Conservation (phyloP, 371 early-diverging fungal species). For the Mucor indicus region DNA sequence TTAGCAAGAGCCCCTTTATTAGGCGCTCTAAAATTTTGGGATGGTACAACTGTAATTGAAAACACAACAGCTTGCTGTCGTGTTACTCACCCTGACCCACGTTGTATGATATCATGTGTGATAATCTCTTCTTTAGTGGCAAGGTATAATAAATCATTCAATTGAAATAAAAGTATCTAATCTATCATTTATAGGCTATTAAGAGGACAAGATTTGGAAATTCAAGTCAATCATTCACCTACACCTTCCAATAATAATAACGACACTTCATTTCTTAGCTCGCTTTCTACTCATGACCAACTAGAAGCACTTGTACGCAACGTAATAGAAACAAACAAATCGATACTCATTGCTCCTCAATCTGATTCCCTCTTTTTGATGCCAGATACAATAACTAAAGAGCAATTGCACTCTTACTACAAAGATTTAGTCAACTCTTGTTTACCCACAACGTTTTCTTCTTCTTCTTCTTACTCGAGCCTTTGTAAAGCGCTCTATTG, state of each 20-base stretch:
- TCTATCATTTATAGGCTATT: slow-evolving; percentile 22
- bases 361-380: slow-evolving; percentile 38
- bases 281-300: slow-evolving; percentile 29
- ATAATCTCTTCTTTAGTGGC: slow-evolving; percentile 58
- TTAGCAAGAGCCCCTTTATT: slow-evolving; percentile 61
- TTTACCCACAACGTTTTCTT: slow-evolving; percentile 13
- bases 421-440: slow-evolving; percentile 39
- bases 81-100: slow-evolving; percentile 69
- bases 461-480: too few relatives aligned
- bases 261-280: slow-evolving; percentile 25
- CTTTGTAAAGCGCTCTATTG: too few relatives aligned
- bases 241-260: too few relatives aligned
- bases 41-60: slow-evolving; percentile 56
- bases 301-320: slow-evolving; percentile 40
- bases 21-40: slow-evolving; percentile 63
- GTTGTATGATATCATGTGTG: slow-evolving; percentile 59
- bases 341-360: slow-evolving; percentile 43
- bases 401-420: slow-evolving; percentile 27
- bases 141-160: slow-evolving; percentile 31
- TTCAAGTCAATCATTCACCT: slow-evolving; percentile 14
- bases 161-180: background rate
- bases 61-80: slow-evolving; percentile 57
- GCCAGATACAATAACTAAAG: slow-evolving; percentile 38
- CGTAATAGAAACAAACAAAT: slow-evolving; percentile 51
- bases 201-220: slow-evolving; percentile 43